A percentile compares a stretch with the other conserved stretches of the same genome.
phyloP scores from a whole-genome alignment of 2,329 filamentous ascomycete genomes.

The Fusarium poae region DNA sequence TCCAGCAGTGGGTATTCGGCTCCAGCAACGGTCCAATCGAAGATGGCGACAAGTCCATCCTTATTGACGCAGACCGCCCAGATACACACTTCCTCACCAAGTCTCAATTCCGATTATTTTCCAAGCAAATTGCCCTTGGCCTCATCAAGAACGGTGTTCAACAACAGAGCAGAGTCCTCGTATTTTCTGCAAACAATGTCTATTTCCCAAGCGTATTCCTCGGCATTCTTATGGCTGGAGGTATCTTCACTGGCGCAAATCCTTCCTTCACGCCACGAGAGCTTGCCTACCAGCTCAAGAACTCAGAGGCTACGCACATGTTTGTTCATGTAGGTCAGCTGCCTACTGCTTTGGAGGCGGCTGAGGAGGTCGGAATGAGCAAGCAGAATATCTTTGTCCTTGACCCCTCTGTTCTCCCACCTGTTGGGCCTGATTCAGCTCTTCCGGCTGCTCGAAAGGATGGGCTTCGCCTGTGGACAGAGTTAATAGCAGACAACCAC shows the following conservation, averaged over 20 bases:
- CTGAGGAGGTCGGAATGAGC: slow-evolving; percentile 67
- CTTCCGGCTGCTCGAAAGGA: slow-evolving; percentile 48
- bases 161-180: slow-evolving; percentile 75
- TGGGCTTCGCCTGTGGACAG: slow-evolving; percentile 69
- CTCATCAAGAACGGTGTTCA: slow-evolving; percentile 73
- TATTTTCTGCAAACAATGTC: slow-evolving; percentile 81
- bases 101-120: slow-evolving; percentile 74
- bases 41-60: slow-evolving; percentile 56
- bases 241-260: slow-evolving; percentile 82
- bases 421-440: not conserved
- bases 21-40: slow-evolving; percentile 57
- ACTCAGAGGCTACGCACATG: slow-evolving; percentile 76
- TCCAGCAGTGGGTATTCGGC: slow-evolving; percentile 68
- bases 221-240: slow-evolving; percentile 81
- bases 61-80: slow-evolving; percentile 75
- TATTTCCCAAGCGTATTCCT: slow-evolving; percentile 79
- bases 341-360: slow-evolving; percentile 75
- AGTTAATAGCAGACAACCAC: slow-evolving; percentile 63
- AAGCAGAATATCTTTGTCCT: slow-evolving; percentile 74
- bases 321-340: slow-evolving; percentile 71
- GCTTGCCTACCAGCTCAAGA: slow-evolving; percentile 79
- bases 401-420: slow-evolving; percentile 61
- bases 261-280: slow-evolving; percentile 76
- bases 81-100: slow-evolving; percentile 75
- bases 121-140: slow-evolving; percentile 78